Percentiles rank a stretch among this genome's conserved stretches.
Evolutionary conservation across 2,329 filamentous ascomycete species (phyloP).

Genomic region (Camillea tinctor): DNA sequence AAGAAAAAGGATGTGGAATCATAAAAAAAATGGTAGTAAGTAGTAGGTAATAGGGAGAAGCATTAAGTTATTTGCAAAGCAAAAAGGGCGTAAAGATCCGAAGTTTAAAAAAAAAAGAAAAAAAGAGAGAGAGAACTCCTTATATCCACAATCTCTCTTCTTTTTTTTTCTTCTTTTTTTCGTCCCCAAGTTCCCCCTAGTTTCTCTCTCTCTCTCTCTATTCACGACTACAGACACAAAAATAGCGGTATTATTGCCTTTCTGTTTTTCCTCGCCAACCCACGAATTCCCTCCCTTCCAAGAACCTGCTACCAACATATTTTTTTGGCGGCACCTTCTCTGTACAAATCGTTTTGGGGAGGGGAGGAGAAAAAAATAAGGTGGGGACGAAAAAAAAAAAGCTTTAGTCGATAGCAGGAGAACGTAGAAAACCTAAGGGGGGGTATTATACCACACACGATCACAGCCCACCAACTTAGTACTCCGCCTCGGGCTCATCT

Average conservation of each 20-base stretch:
- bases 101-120: too few relatives aligned
- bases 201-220: slow-evolving; percentile 9
- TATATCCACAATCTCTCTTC: too few relatives aligned
- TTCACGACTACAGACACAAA: slow-evolving; percentile 11
- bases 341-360: slow-evolving; percentile 4
- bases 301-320: slow-evolving; percentile 3
- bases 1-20: too few relatives aligned
- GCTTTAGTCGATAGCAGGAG: slow-evolving; percentile 11
- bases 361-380: slow-evolving; percentile 12
- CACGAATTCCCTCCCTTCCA: slow-evolving; percentile 12
- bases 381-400: not conserved
- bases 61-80: too few relatives aligned
- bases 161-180: too few relatives aligned
- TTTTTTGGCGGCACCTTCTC: not conserved
- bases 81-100: too few relatives aligned
- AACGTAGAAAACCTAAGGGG: slow-evolving; percentile 11
- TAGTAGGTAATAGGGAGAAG: too few relatives aligned
- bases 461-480: slow-evolving; percentile 65
- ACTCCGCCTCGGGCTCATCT: slow-evolving; percentile 70
- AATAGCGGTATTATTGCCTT: slow-evolving; percentile 1
- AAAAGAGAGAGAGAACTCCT: too few relatives aligned
- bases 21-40: too few relatives aligned
- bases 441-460: slow-evolving; percentile 32
- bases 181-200: not conserved
- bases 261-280: slow-evolving; percentile 10